Base-by-base conservation (phyloP, 1,284 basidiomycete species). In the Cystobasidiaceae sp. region DNA sequence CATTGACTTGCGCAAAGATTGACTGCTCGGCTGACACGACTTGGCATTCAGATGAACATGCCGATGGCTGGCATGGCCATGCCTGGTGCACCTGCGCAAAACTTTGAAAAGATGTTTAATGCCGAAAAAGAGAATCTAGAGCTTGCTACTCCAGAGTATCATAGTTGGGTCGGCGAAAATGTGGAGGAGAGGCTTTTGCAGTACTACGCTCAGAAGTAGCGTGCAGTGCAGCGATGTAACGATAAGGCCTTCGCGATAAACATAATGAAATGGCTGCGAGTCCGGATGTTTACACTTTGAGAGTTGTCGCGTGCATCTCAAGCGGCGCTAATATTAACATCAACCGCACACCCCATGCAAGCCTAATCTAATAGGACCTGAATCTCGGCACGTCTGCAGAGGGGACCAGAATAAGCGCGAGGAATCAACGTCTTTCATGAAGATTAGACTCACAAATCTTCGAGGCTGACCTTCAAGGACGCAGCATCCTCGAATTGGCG, bases 121-220 rank as follows among this genome's bases (percentile, higher is more conserved):
- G 85, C 86, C 3, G 96, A 99, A 78, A 83, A 83, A 68, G 94
- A 97, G 77, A 97, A 97, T 77, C 83, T 99, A 27, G 88, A 92
- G 70, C 86, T 98, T 73, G 85, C 90, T 0, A 88, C 91, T 73
- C 61, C 61, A 5, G 61, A 64, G 19, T 89, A 89, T 28, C 76
- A 93, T 76, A 79, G 79, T 34, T 94, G 90, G 89, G 82, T 84
- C 21, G 89, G 87, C 9, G 82, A 86, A 39, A 88, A 87, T 59
- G 81, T 93, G 39, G 92, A 94, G 76, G 81, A 82, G 63, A 81
- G 88, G 69, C 82, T 94, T 45, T 81, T 93, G 48, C 79, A 80
- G 70, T 86, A 85, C 76, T 93, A 89, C 75, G 7, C 7, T 6
- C 7, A 8, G 17, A 15, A 8, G 7, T 33, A 6, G 17, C 19